phyloP scores from a whole-genome alignment of 306 rosid genomes.

The Herpetospermum pedunculosum region DNA sequence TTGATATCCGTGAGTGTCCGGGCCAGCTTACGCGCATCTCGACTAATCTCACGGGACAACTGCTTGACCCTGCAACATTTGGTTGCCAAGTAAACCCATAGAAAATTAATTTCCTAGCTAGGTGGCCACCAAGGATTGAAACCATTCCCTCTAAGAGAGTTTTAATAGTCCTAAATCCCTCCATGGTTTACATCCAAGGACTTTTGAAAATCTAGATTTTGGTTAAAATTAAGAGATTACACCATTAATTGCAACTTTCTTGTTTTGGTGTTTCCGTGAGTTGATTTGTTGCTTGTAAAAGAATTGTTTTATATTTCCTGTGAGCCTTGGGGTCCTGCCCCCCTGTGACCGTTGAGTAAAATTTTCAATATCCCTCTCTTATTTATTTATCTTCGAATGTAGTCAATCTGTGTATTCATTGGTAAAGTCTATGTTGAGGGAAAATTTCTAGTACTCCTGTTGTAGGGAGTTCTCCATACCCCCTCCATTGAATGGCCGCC shows the following conservation, averaged over 20 bases:
- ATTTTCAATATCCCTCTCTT: background rate
- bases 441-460: too few species aligned
- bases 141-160: too few species aligned
- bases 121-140: too few species aligned
- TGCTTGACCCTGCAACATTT: too few species aligned
- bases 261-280: background rate
- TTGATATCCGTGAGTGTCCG: too few species aligned
- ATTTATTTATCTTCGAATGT: background rate
- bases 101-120: too few species aligned
- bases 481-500: too few species aligned
- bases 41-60: too few species aligned
- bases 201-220: background rate
- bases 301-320: background rate
- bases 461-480: too few species aligned
- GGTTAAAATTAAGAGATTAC: background rate
- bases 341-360: background rate
- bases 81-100: too few species aligned
- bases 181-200: slow-evolving; percentile 14
- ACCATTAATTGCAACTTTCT: background rate
- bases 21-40: too few species aligned
- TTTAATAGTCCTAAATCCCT: too few species aligned
- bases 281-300: background rate
- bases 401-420: background rate
- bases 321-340: background rate
- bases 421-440: background rate